Evolutionary conservation across 2,329 filamentous ascomycete genomes (phyloP).

Genomic region (Cladophialophora chaetospira): DNA sequence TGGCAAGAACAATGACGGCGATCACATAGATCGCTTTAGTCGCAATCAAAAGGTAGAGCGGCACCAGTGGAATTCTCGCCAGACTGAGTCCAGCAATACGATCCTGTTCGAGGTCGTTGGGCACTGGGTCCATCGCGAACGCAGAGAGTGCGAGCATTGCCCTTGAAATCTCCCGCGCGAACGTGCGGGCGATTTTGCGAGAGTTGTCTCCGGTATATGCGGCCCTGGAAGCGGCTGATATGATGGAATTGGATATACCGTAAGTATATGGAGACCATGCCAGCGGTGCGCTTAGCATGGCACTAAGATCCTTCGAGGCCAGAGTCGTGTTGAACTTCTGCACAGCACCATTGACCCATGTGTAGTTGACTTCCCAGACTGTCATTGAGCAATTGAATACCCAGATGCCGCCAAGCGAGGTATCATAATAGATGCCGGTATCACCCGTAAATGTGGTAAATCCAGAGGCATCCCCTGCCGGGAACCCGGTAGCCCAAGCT

Average conservation of each 20-base stretch:
- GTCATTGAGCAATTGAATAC: conserved; percentile 25
- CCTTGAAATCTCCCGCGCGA: neutral
- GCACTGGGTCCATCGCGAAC: neutral
- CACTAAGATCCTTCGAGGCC: conserved; percentile 15
- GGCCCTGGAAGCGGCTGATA: neutral
- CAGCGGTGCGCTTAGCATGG: conserved; percentile 8
- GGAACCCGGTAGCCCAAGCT: neutral
- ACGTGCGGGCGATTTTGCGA: neutral
- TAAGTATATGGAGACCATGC: neutral
- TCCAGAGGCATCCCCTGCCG: neutral
- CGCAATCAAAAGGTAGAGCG: conserved; percentile 5
- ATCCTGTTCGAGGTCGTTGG: neutral
- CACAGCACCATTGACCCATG: conserved; percentile 21
- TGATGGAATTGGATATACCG: neutral
- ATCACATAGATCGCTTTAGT: conserved; percentile 11
- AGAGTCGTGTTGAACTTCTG: conserved; percentile 1
- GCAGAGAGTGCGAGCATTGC: neutral
- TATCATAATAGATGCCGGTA: conserved; percentile 5
- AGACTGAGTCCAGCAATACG: neutral
- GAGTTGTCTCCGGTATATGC: neutral
- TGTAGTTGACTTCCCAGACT: conserved; percentile 22
- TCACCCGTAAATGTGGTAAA: neutral
- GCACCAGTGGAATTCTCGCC: neutral
- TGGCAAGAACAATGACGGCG: conserved; percentile 7
- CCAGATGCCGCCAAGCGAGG: conserved; percentile 16